Base-by-base conservation (phyloP, 768 basidiomycete species). In the Coprinellus micaceus region DNA sequence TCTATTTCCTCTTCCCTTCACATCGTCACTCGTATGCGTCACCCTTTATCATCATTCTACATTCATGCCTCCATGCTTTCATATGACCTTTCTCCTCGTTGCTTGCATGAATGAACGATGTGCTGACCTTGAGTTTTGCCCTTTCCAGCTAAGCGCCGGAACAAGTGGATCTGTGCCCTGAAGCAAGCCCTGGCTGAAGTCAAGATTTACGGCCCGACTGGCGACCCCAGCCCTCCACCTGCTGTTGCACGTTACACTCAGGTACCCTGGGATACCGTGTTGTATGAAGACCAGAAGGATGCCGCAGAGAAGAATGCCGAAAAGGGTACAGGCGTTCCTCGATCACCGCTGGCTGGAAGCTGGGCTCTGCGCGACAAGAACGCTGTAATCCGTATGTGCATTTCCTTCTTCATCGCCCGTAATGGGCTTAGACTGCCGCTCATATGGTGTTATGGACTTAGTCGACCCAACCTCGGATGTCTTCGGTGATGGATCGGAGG, bases 141-240 rank as follows among this genome's bases (percentile, higher is more conserved):
- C 43, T 52, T 48, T 39, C 26, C 64, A 85, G 86, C 86, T 1
- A 85, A 86, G 70, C 81, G 92, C 53, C 82, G 91, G 33, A 94
- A 94, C 76, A 95, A 92, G 71, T 95, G 92, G 92, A 81, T 94
- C 41, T 94, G 91, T 69, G 88, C 89, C 15, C 77, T 97, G 53
- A 95, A 94, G 71, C 67, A 79, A 44, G 78, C 82, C 47, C 73
- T 91, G 58, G 81, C 78, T 25, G 87, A 91, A 58, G 69, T 85
- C 49, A 77, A 83, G 60, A 86, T 97, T 57, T 92, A 77, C 62
- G 87, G 87, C 4, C 84, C 86, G 9, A 67, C 60, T 29, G 83
- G 88, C 22, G 66, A 86, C 66, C 86, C 87, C 1, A 67, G 75
- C 60, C 73, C 77, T 22, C 70, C 78, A n/a, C 71, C 86, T 33